Base-by-base conservation (phyloP, 2,329 filamentous ascomycete species). In the Xylariales sp. region DNA sequence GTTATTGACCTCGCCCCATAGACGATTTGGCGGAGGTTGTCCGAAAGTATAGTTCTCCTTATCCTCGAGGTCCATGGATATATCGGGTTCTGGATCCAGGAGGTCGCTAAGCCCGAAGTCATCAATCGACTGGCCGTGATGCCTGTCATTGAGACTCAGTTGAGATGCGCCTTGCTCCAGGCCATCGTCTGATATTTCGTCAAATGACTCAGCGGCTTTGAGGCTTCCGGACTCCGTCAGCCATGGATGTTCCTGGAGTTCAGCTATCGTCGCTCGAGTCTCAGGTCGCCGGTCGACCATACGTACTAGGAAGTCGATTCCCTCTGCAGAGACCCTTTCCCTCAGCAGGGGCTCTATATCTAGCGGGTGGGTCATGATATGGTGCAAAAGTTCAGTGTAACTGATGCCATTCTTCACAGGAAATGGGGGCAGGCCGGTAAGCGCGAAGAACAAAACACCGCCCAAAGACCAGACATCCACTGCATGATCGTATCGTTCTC, bases 401-500 rank as follows among this genome's bases (percentile, higher is more conserved):
- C 80, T 83, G 38, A 84, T 80, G 51, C 88, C 87, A 20, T 77
- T 80, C 48, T 82, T 80, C 12, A 86, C 89, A 20, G 84, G 84
- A 59, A 88, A 97, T 1, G 93, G 91, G 20, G 91, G 86, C 21
- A 74, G 74, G 9, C 79, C 80, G 4, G 84, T 89, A n/a, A 98
- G 70, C 5, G 88, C 73, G 56, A 86, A 93, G 66, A 89, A 98
- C 5, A 97, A 66, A 2, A 98, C 93, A 11, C 90, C 93, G 12
- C 88, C 93, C 34, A 95, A 79, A 0, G 93, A 97, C 91, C 93
- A 98, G 47, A 96, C 86, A 58, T 98, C 93, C 22, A 97, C 87
- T 1, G 89, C 88, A 47, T 95, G 88, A 56, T 83, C 88, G 61
- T 98, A 98, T 16, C 88, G 82, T 55, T 81, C 78, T 40, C 64